Evolutionary conservation across 768 basidiomycete genomes (phyloP), one percentile per base, ranked within the genome.

Genomic region (Botryobasidium botryosum): DNA sequence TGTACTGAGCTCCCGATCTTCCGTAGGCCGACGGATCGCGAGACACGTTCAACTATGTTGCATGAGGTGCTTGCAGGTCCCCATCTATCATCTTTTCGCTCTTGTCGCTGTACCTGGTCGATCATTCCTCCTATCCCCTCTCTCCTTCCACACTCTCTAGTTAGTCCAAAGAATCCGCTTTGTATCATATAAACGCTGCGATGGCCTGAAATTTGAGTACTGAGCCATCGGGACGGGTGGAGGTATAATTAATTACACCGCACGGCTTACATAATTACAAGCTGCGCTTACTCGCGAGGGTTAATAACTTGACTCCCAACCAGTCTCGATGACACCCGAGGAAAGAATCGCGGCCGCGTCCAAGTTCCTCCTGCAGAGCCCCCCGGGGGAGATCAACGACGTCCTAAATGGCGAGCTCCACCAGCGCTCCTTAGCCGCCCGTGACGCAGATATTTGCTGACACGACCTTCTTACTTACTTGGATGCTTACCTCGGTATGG

Each of bases 371-470:
- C 68, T 85, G 1, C 91, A 94, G 58, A 77, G 86, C 1, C 91
- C 91, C 21, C 91, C 91, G 1, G 91, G 91, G 36, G 84, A 97
- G 66, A 88, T 96, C 52, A 94, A 92, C 61, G 91, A 96, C 64
- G 90, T 94, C 15, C 67, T 96, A 44, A 85, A 85, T 55, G 88
- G 87, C 85, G 48, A 44, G 54, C 44, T 32, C 20, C 25, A n/a
- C n/a, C n/a, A n/a, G n/a, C 32, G n/a, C 10, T 10, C n/a, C 32
- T 10, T 33, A 33, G 32, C 32, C 10, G 32, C 32, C 32, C 10
- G 32, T n/a, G 32, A n/a, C 32, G 10, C n/a, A 33, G n/a, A n/a
- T 33, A 33, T 10, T 33, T 33, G n/a, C n/a, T n/a, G n/a, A n/a
- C 29, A 39, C 12, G 20, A 39, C 10, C 23, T 13, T 39, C 23